Conservation (phyloP, 108 stramenopile species). For the Ochromonas danica region DNA sequence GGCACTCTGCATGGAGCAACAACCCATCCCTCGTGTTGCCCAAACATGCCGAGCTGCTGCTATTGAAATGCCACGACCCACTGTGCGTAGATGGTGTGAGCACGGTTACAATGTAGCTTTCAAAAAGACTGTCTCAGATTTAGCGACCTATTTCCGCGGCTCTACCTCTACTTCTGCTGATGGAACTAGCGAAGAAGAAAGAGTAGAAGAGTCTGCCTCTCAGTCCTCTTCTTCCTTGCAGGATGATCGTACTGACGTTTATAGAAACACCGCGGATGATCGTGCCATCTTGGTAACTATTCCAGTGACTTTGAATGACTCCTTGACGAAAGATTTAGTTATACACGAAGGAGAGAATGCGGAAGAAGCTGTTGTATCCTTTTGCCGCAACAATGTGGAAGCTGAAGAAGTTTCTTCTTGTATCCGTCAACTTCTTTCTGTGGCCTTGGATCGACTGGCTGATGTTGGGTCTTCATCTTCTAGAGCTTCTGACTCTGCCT, state of each 20-base stretch:
- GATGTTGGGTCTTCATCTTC: too few species aligned
- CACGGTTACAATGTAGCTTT: slow-evolving; percentile 30
- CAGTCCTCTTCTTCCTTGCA: neutral
- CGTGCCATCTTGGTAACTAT: neutral
- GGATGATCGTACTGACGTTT: neutral
- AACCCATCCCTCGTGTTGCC: slow-evolving; percentile 18
- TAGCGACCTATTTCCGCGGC: neutral
- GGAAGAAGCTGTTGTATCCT: slow-evolving; percentile 9
- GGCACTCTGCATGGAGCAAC: slow-evolving; percentile 25
- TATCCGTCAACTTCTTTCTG: neutral
- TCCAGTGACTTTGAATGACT: neutral
- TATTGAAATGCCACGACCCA: slow-evolving; percentile 31
- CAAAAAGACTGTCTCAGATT: neutral
- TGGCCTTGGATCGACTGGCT: neutral
- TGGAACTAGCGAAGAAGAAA: neutral
- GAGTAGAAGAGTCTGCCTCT: neutral
- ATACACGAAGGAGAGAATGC: neutral
- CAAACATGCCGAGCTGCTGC: slow-evolving; percentile 34
- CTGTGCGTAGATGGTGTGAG: slow-evolving; percentile 32
- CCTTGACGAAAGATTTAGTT: neutral
- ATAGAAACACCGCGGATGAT: too few species aligned
- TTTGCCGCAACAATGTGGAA: slow-evolving; percentile 1
- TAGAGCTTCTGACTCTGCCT: too few species aligned
- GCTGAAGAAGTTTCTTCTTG: slow-evolving; percentile 16
- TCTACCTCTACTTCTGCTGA: neutral